Conservation (phyloP, 306 rosid genomes). For the Vachellia pachyceras region DNA sequence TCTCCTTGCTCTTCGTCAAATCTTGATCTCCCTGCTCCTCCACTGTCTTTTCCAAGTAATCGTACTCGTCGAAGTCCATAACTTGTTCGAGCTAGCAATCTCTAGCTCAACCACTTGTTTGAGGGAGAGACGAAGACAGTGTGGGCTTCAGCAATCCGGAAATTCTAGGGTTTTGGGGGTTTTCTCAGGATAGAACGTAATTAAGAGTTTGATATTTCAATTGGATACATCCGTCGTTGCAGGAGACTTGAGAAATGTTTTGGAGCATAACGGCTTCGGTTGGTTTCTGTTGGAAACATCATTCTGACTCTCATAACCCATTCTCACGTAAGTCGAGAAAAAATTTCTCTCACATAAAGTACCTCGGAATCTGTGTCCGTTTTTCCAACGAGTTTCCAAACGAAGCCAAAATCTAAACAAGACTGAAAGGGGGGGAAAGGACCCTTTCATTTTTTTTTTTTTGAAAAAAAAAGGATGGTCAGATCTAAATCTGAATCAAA, state of each 20-base stretch:
- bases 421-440: too few relatives aligned
- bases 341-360: too few relatives aligned
- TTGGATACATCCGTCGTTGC: neutral
- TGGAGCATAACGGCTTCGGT: neutral
- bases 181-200: conserved; percentile 5
- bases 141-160: conserved; percentile 7
- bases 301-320: too few relatives aligned
- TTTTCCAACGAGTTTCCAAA: too few relatives aligned
- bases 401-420: too few relatives aligned
- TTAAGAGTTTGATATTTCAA: neutral
- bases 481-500: too few relatives aligned
- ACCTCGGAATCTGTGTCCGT: too few relatives aligned
- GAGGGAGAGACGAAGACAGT: neutral
- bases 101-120: neutral
- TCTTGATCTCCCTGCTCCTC: conserved; percentile 75
- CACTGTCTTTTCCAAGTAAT: conserved; percentile 92
- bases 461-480: neutral
- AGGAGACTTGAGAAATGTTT: neutral
- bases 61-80: conserved; percentile 99
- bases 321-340: too few relatives aligned
- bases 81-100: neutral
- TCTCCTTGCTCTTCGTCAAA: conserved; percentile 58
- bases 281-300: too few relatives aligned
- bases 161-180: conserved; percentile 56
- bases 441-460: neutral